Conservation (phyloP, 148 eudicot genomes). For the Amaranthus hypochondriacus region DNA sequence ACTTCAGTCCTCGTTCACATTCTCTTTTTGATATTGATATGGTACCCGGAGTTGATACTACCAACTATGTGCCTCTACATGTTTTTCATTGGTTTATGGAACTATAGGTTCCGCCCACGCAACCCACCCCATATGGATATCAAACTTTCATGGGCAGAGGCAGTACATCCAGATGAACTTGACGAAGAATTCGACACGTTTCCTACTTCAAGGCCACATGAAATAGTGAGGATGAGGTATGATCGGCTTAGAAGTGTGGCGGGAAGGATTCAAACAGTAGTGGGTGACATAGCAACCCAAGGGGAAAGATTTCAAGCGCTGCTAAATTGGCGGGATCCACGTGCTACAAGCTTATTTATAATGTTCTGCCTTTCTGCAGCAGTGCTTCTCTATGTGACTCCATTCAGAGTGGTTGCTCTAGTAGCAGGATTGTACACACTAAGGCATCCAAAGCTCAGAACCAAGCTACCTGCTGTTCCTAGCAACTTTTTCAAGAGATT, state of each 20-base stretch:
- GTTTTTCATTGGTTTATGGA: conserved; percentile 58
- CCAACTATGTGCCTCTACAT: conserved; percentile 56
- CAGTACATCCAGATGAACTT: conserved; percentile 45
- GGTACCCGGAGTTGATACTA: conserved; percentile 53
- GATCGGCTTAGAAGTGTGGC: conserved; percentile 57
- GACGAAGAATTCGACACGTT: conserved; percentile 52
- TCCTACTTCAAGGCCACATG: conserved; percentile 47
- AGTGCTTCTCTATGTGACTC: conserved; percentile 43
- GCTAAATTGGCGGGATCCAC: conserved; percentile 58
- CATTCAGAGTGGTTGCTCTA: conserved; percentile 41
- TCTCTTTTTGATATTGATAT: conserved; percentile 47
- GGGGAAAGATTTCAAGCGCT: conserved; percentile 51
- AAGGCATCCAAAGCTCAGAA: conserved; percentile 50
- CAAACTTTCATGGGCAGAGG: conserved; percentile 65
- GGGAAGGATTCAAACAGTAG: conserved; percentile 48
- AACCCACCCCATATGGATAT: conserved; percentile 57
- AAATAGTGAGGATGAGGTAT: conserved; percentile 46
- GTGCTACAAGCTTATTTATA: conserved; percentile 49
- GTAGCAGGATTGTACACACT: conserved; percentile 37
- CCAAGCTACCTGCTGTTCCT: conserved; percentile 49
- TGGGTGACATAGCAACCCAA: conserved; percentile 35
- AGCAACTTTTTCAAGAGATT: conserved; percentile 29
- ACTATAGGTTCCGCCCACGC: conserved; percentile 45
- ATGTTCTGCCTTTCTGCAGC: conserved; percentile 48
- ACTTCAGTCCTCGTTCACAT: conserved; percentile 52